Conservation (phyloP, 164 flowering plant species). For the Vitis amurensis region DNA sequence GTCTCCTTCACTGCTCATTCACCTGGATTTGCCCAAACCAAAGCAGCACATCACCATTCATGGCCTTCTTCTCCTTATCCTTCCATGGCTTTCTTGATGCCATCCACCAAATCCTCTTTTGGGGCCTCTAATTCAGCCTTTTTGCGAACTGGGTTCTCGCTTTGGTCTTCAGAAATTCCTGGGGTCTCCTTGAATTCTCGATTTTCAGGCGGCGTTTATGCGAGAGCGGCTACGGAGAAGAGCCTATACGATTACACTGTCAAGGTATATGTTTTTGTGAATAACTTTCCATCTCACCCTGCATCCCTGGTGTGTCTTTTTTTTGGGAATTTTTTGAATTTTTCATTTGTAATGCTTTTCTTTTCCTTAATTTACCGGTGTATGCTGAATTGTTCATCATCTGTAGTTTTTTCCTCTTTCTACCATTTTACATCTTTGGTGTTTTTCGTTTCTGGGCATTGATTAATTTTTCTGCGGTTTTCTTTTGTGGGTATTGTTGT, state of each 20-base stretch:
- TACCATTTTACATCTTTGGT: too few relatives aligned
- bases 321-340: background rate
- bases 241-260: constrained; percentile 74
- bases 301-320: background rate
- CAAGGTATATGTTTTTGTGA: constrained; percentile 48
- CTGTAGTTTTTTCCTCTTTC: too few relatives aligned
- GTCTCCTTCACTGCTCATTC: constrained; percentile 29
- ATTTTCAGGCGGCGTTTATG: constrained; percentile 37
- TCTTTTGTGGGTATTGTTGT: too few relatives aligned
- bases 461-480: too few relatives aligned
- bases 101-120: constrained; percentile 32
- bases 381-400: too few relatives aligned
- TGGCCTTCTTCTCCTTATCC: constrained; percentile 10
- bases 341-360: background rate
- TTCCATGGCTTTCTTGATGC: constrained; percentile 18
- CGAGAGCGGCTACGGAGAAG: constrained; percentile 81
- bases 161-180: constrained; percentile 22
- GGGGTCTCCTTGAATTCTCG: constrained; percentile 36
- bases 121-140: constrained; percentile 47
- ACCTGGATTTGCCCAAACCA: constrained; percentile 17
- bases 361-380: background rate
- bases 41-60: constrained; percentile 1
- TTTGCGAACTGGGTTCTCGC: constrained; percentile 38
- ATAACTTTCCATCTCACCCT: background rate
- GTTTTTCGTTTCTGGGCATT: too few relatives aligned